Base-by-base conservation (phyloP, 768 basidiomycete genomes). In the Lentinula guzmanii region DNA sequence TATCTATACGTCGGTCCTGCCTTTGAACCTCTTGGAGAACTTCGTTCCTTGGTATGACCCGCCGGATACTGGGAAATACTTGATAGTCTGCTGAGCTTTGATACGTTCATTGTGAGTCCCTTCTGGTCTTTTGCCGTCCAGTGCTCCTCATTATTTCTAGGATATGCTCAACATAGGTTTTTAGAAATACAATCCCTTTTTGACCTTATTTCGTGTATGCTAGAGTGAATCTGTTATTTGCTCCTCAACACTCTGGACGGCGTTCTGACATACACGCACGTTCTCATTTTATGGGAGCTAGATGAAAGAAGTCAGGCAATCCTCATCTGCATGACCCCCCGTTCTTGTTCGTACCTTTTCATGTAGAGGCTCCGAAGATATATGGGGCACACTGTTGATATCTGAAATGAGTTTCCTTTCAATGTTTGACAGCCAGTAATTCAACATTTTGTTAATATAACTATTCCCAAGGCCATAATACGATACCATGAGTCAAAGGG, bases 241-340 rank as follows among this genome's bases (percentile, higher is more conserved):
- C 93, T 96, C 92, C 83, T 83, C 83, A 83, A 95, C 94, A 96
- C 94, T 95, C 94, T 95, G 94, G 88, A 83, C 86, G 84, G 82
- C 88, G 88, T 86, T 78, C 67, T 66, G 63, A 72, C 62, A 70
- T 71, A 93, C 87, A 86, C 89, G 90, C 77, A 77, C 82, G 86
- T 87, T 85, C 92, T 94, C 89, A 95, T 96, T 96, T 95, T 91
- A 93, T 73, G 86, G 82, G 89, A 95, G 93, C 93, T 77, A 95
- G 70, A 93, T 65, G 63, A 64, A 72, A 18, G 61, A 63, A 33
- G 5, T 45, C 43, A 48, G 24, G 33, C 45, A 43, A 39, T 28
- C n/a, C 39, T 43, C 6, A 43, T 56, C 6, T 56, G 41, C 41
- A 43, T 43, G 11, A 43, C 13, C 41, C 55, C 55, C 55, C 31